Evolutionary conservation across 179 eudicot species (phyloP), one percentile per base, ranked within the genome.

Genomic region (Spergularia azorica): DNA sequence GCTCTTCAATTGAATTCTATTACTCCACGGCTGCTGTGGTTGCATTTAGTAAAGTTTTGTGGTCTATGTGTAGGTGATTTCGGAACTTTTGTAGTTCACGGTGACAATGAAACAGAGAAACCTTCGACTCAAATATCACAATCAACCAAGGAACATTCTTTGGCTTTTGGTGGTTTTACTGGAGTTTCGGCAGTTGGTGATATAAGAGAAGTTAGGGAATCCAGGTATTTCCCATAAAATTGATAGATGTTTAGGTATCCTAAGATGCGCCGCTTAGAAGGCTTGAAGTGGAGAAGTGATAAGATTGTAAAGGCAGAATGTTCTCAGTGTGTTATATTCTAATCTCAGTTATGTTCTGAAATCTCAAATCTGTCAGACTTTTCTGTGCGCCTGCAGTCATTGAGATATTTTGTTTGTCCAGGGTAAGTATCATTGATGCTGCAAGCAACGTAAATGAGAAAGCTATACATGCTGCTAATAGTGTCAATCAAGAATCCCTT

Each of bases 21-120:
- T 2, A 43, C 12, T 79, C 21, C 11, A 15, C 39, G 21, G 50
- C 70, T 74, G 75, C 46, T 15, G 60, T 41, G 58, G 13, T 43
- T 63, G 16, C 59, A 50, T 69, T 20, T 8, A 13, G 14, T 43
- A 15, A 26, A 20, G 38, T 50, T 71, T 38, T 32, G 54, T 64
- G 70, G 36, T 72, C 71, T 59, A 7, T 63, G 32, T 79, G 71
- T 90, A 96, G 99, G 90, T 85, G 90, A 90, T 74, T 96, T 86
- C 84, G 99, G 98, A 72, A 96, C 98, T 67, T 80, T 96, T 51
- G 83, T 96, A 65, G 90, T 96, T 75, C 97, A 85, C 78, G 89
- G 84, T 79, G 90, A 85, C 82, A 86, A 62, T 74, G 97, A 87
- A 16, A 67, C 69, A 39, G 86, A 83, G 71, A 81, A 85, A 75